phyloP scores from a whole-genome alignment of 2,329 filamentous ascomycete genomes.

The Nigrograna mackinnonii region DNA sequence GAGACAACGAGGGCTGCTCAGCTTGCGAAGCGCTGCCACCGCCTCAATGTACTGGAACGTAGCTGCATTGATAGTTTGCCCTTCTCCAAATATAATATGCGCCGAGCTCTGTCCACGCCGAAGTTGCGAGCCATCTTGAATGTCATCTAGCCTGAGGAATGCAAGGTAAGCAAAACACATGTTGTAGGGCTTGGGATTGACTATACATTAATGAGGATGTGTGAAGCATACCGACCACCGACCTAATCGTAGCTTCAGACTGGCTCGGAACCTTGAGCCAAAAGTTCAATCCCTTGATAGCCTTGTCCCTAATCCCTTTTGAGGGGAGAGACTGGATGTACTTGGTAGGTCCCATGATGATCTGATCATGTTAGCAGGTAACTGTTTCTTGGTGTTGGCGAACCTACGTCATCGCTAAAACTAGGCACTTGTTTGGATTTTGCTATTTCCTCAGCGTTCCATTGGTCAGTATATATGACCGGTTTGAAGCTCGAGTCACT shows the following conservation, averaged over 20 bases:
- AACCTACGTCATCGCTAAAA: too few relatives aligned
- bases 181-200: neutral
- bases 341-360: neutral
- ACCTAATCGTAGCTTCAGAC: neutral
- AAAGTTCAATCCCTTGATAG: neutral
- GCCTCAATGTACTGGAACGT: conserved; percentile 84
- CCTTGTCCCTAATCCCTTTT: neutral
- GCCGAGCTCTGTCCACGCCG: conserved; percentile 77
- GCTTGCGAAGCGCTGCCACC: conserved; percentile 62
- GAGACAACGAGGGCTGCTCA: neutral
- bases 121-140: conserved; percentile 63
- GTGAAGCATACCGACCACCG: neutral
- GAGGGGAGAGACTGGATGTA: conserved; percentile 2
- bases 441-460: too few relatives aligned
- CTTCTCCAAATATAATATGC: conserved; percentile 77
- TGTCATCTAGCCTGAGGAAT: conserved; percentile 66
- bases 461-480: too few relatives aligned
- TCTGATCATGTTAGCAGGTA: too few relatives aligned
- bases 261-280: neutral
- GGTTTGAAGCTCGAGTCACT: too few relatives aligned
- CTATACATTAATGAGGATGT: conserved; percentile 1
- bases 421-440: too few relatives aligned
- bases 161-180: neutral
- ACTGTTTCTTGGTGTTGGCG: too few relatives aligned
- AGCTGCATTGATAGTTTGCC: conserved; percentile 83